Conservation (phyloP, 1,284 basidiomycete genomes). For the Bjerkandera adusta region DNA sequence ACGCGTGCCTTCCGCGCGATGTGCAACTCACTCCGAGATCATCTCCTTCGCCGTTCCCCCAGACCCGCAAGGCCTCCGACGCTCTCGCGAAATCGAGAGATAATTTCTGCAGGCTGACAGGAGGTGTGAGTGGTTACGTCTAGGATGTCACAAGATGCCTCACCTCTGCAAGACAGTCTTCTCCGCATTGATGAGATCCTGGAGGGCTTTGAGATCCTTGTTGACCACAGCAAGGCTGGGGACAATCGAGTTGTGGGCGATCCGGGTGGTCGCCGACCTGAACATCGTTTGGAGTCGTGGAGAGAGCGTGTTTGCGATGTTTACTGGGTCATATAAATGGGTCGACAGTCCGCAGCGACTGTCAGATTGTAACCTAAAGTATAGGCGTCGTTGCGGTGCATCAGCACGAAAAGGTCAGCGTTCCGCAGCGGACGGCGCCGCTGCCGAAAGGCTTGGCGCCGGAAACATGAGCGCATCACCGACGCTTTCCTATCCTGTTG, state of each 20-base stretch:
- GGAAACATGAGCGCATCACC: no score
- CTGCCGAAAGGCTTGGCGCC: no score
- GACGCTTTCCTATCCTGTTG: no score
- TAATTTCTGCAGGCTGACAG: constrained; percentile 58
- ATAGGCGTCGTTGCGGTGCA: no score
- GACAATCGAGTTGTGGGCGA: constrained; percentile 84
- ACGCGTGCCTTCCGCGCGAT: not conserved
- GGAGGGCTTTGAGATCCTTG: constrained; percentile 78
- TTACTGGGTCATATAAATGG: no score
- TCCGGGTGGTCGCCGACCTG: constrained; percentile 69
- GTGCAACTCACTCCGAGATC: constrained; percentile 68
- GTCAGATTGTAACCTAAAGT: no score
- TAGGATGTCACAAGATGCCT: constrained; percentile 28
- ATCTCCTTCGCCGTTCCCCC: constrained; percentile 86
- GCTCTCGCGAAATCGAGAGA: constrained; percentile 69
- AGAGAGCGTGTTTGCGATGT: not conserved
- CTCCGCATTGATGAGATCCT: constrained; percentile 88
- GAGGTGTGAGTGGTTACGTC: not conserved
- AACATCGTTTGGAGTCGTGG: constrained; percentile 51
- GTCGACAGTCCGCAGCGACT: not conserved
- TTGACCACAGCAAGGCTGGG: constrained; percentile 63
- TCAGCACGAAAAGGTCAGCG: no score
- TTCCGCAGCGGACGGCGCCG: no score
- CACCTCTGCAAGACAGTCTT: constrained; percentile 79
- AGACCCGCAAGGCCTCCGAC: constrained; percentile 71